Conservation (phyloP, 2,329 filamentous ascomycete genomes). For the Cercospora zeina region DNA sequence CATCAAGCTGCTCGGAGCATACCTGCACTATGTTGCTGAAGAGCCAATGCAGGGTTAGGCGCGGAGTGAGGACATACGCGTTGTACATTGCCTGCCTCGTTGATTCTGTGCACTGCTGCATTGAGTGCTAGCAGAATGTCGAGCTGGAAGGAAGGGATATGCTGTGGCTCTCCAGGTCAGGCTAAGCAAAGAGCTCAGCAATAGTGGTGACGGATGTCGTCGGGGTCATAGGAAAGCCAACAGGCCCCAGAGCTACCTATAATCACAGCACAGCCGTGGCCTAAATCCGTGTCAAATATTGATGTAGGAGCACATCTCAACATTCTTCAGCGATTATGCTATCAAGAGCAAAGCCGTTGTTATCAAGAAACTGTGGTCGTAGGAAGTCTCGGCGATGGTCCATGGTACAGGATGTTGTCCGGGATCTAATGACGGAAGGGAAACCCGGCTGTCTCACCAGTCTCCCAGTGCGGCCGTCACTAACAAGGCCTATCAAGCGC, state of each 20-base stretch:
- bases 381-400: not conserved
- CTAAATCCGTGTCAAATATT: not conserved
- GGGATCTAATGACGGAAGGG: not conserved
- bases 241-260: not conserved
- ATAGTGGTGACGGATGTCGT: not conserved
- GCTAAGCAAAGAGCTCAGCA: not conserved
- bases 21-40: constrained; percentile 92
- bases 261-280: not conserved
- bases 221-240: not conserved
- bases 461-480: not conserved
- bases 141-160: not conserved
- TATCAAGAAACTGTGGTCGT: not conserved
- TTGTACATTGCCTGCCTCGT: not conserved
- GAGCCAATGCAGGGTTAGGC: constrained; percentile 60
- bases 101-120: not conserved
- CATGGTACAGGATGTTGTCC: not conserved
- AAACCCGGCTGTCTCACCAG: not conserved
- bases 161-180: not conserved
- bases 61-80: not conserved
- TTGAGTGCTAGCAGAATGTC: not conserved
- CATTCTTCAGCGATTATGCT: not conserved
- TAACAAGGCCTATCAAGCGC: not conserved
- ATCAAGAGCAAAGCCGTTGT: not conserved
- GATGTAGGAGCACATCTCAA: not conserved
- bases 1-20: constrained; percentile 90